Base-by-base conservation (phyloP, 345 rosid species). In the Noccaea caerulescens region DNA sequence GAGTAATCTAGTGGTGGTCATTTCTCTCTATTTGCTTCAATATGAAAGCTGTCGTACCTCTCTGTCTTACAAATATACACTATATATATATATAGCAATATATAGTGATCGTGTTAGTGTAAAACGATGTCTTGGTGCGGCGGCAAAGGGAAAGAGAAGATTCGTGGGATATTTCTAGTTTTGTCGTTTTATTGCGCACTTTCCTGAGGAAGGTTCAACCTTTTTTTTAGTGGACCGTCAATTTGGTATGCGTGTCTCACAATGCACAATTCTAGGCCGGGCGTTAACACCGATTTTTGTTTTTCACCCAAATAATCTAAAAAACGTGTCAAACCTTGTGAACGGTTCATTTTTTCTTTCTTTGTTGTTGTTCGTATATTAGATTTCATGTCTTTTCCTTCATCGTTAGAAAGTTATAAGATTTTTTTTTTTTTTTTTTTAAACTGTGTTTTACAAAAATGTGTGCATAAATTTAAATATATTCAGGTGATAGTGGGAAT, bases 91-190 rank as follows among this genome's bases (percentile, higher is more conserved):
- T 13, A 4, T 0, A 12, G 0, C 23, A 20, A 20, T 20, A 20
- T 1, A 42, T 0, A 33, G n/a, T 56, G 8, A 33, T 33, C 7
- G 7, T 56, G 43, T 56, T 34, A 4, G 38, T 33, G 43, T 45
- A 14, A 47, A 45, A 63, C 10, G 27, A 33, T 60, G 14, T 10
- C 2, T 32, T 32, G 32, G 43, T 65, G 34, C 23, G 49, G 23
- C 25, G 45, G 37, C 46, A 12, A 39, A 50, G 59, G 59, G 25
- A n/a, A 64, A 51, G 70, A 66, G 59, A 51, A 66, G 70, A 66
- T 66, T 66, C 59, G 70, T 66, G 70, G 59, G n/a, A 66, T 66
- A 66, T 51, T 50, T 65, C 36, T 50, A 7, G 10, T 50, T 37
- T 49, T 50, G 58, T 65, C 33, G 70, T 65, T 51, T 38, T 50